phyloP scores from a whole-genome alignment of 371 early-diverging fungal genomes.

The Mortierella polycephala region DNA sequence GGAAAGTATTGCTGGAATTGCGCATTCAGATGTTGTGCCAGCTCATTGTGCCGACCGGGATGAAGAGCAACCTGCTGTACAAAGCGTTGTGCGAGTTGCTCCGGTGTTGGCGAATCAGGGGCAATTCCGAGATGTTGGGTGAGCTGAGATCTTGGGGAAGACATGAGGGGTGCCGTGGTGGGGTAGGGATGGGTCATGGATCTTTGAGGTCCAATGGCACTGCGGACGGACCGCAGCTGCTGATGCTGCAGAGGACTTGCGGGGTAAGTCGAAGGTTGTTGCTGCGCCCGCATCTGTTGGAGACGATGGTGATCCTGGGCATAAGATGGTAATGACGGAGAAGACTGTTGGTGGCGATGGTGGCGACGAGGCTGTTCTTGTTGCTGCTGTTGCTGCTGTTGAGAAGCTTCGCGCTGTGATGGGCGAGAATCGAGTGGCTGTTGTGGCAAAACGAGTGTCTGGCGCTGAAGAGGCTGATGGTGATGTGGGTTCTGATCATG shows the following conservation, averaged over 20 bases:
- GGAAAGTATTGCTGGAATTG: conserved; percentile 49
- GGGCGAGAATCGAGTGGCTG: conserved; percentile 3
- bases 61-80: conserved; percentile 46
- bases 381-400: conserved; percentile 17
- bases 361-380: conserved; percentile 15
- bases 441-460: conserved; percentile 9
- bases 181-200: conserved; percentile 31
- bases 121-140: conserved; percentile 36
- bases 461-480: conserved; percentile 21
- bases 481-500: no score
- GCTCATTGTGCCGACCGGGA: conserved; percentile 49
- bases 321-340: conserved; percentile 13
- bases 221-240: not conserved
- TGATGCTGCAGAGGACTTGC: conserved; percentile 1
- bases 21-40: conserved; percentile 37
- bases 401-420: no score
- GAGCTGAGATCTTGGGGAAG: conserved; percentile 12
- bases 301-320: not conserved
- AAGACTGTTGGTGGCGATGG: conserved; percentile 3
- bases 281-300: conserved; percentile 14
- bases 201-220: conserved; percentile 24
- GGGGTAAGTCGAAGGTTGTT: conserved; percentile 16
- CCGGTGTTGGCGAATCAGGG: conserved; percentile 47
- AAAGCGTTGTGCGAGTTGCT: conserved; percentile 49
- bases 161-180: conserved; percentile 19